Percentiles rank a stretch among this genome's conserved stretches.
Evolutionary conservation across 2,329 filamentous ascomycete genomes (phyloP).

Genomic region (Botrytis deweyae): DNA sequence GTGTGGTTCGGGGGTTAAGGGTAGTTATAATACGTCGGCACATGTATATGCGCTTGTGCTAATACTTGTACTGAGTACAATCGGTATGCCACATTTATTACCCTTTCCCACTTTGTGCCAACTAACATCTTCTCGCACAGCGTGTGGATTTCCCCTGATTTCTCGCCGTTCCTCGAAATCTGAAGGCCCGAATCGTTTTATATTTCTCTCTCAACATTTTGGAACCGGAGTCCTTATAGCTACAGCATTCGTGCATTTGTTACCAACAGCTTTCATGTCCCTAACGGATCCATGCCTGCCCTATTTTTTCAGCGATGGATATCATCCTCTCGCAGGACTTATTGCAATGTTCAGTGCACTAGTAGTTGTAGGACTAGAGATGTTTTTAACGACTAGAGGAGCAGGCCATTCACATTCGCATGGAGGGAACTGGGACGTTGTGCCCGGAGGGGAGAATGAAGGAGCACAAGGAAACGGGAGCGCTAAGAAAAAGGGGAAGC

Average conservation of each 20-base stretch:
- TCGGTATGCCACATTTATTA: constrained; percentile 40
- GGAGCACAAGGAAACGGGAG: constrained; percentile 39
- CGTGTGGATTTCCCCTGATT: constrained; percentile 40
- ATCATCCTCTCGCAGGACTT: constrained; percentile 75
- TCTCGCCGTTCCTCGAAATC: constrained; percentile 37
- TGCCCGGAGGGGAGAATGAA: constrained; percentile 42
- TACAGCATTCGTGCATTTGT: constrained; percentile 75
- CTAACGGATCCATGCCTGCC: constrained; percentile 68
- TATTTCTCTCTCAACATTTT: constrained; percentile 65
- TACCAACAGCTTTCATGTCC: constrained; percentile 61
- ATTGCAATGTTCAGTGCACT: constrained; percentile 82
- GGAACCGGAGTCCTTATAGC: constrained; percentile 84
- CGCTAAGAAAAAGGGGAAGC: constrained; percentile 29
- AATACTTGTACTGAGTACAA: constrained; percentile 54
- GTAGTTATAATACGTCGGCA: constrained; percentile 53
- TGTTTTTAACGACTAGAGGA: constrained; percentile 75
- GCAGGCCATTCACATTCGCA: constrained; percentile 62
- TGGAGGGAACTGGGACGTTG: constrained; percentile 36
- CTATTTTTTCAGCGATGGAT: constrained; percentile 74
- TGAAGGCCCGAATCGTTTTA: constrained; percentile 37
- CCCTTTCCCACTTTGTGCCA: constrained; percentile 15
- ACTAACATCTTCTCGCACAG: constrained; percentile 27
- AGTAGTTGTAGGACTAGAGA: constrained; percentile 81
- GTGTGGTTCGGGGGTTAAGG: constrained; percentile 52
- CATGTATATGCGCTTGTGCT: constrained; percentile 59